Conservation (phyloP, 1,284 basidiomycete genomes). For the Schizophyllum amplum region DNA sequence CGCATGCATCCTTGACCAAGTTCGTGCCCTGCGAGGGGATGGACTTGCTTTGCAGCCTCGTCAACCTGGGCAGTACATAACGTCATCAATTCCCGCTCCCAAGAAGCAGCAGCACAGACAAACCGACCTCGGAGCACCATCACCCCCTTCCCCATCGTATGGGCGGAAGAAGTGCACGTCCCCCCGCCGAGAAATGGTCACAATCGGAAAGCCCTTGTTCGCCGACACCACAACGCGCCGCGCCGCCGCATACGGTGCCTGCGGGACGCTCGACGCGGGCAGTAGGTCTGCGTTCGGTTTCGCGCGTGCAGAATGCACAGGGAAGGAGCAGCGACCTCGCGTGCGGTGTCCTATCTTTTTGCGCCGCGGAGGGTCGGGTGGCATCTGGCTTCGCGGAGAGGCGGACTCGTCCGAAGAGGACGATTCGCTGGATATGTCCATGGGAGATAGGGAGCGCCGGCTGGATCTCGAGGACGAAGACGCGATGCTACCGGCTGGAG, state of each 20-base stretch:
- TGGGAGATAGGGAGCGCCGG: background rate
- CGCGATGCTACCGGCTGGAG: background rate
- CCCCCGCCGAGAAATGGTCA: background rate
- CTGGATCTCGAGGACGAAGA: background rate
- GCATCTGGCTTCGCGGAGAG: background rate
- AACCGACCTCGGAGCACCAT: too few species aligned
- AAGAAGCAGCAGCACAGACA: too few species aligned
- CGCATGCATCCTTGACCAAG: background rate
- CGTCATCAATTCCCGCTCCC: too few species aligned
- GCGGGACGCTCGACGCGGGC: background rate
- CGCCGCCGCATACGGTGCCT: background rate
- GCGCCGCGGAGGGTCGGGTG: background rate
- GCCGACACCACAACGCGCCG: background rate
- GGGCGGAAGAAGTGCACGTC: background rate
- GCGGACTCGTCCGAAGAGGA: too few species aligned
- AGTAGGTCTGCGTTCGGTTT: background rate
- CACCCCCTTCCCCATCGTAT: background rate
- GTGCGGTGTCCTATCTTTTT: background rate
- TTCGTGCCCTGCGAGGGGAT: background rate
- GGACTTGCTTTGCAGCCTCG: background rate
- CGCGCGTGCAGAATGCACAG: background rate
- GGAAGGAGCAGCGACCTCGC: background rate
- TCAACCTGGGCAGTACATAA: background rate
- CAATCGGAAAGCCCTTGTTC: background rate
- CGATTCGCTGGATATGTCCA: background rate